phyloP scores from a whole-genome alignment of 345 rosid species.

The Pelargonium nanum region DNA sequence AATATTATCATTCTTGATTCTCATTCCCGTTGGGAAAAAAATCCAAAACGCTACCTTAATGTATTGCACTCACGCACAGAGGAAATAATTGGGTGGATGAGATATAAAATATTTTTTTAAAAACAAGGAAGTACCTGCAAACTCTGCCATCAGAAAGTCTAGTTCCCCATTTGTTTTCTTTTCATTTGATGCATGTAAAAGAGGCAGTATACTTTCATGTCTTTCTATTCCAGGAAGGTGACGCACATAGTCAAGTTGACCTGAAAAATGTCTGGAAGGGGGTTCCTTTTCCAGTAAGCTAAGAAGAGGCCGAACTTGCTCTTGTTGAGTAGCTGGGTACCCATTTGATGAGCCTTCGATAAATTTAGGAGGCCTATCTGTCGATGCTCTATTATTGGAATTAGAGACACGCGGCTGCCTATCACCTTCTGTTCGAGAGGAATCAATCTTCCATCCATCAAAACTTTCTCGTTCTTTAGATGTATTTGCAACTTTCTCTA shows the following conservation, averaged over 20 bases:
- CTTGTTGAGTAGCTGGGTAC: slow-evolving; percentile 45
- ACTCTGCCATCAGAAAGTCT: slow-evolving; percentile 90
- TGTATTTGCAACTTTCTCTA: slow-evolving; percentile 27
- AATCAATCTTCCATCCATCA: too few species aligned
- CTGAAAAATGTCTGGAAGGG: slow-evolving; percentile 73
- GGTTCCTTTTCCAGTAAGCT: slow-evolving; percentile 99
- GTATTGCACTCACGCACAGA: background rate
- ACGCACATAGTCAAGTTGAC: slow-evolving; percentile 76
- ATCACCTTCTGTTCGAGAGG: slow-evolving; percentile 42
- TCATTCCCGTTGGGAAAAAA: too few species aligned
- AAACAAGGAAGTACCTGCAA: slow-evolving; percentile 51
- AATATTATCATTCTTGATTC: too few species aligned
- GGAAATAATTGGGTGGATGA: background rate
- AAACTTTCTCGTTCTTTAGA: slow-evolving; percentile 31
- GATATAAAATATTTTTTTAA: slow-evolving; percentile 2
- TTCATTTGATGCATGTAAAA: slow-evolving; percentile 74
- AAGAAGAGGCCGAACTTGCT: slow-evolving; percentile 90
- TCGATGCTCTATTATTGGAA: slow-evolving; percentile 49
- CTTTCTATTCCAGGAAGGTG: slow-evolving; percentile 79
- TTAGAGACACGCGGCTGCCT: slow-evolving; percentile 40
- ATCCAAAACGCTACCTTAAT: too few species aligned
- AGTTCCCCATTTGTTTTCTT: slow-evolving; percentile 87
- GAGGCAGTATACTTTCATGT: slow-evolving; percentile 84
- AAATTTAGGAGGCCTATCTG: slow-evolving; percentile 62
- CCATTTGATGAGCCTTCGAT: slow-evolving; percentile 60